These are phyloP conservation scores for Corylus avellana DNA, from an alignment of 306 rosid species.

Conservation along the genomic window DNA sequence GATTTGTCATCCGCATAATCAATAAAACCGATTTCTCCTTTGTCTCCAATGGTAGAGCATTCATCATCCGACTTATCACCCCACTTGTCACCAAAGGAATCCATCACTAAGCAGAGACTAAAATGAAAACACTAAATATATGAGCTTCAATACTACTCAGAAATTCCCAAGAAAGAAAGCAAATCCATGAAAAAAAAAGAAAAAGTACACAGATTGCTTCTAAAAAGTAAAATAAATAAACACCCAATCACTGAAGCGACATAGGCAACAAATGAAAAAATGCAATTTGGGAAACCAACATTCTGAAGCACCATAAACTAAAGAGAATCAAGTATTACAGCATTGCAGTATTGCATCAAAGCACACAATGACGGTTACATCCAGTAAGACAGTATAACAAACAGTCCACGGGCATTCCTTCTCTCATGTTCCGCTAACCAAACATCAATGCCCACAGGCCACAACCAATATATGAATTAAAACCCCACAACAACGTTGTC, in stretches of 20 bases:
- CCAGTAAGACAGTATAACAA: not conserved
- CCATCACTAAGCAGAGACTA: constrained; percentile 51
- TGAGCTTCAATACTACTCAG: constrained; percentile 33
- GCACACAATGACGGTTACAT: not conserved
- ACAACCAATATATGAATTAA: constrained; percentile 4
- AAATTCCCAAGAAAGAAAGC: constrained; percentile 15
- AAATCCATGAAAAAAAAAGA: not conserved
- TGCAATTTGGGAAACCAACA: not conserved
- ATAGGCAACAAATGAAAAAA: not conserved
- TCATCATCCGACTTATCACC: constrained; percentile 67
- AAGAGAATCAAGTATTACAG: not conserved
- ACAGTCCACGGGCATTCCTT: not conserved
- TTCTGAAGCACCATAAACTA: constrained; percentile 11
- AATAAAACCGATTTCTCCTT: constrained; percentile 73
- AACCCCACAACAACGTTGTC: constrained; percentile 4
- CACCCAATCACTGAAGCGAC: not conserved
- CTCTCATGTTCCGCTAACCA: not conserved
- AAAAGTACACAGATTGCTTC: not conserved
- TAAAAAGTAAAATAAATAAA: not conserved
- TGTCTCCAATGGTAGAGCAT: constrained; percentile 70
- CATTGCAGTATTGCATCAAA: not conserved
- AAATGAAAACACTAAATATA: constrained; percentile 7
- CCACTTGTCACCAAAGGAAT: constrained; percentile 44
- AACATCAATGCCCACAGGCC: constrained; percentile 5
- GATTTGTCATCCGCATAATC: constrained; percentile 81